Evolutionary conservation across 1,284 basidiomycete genomes (phyloP).

Genomic region (Caloboletus firmus): DNA sequence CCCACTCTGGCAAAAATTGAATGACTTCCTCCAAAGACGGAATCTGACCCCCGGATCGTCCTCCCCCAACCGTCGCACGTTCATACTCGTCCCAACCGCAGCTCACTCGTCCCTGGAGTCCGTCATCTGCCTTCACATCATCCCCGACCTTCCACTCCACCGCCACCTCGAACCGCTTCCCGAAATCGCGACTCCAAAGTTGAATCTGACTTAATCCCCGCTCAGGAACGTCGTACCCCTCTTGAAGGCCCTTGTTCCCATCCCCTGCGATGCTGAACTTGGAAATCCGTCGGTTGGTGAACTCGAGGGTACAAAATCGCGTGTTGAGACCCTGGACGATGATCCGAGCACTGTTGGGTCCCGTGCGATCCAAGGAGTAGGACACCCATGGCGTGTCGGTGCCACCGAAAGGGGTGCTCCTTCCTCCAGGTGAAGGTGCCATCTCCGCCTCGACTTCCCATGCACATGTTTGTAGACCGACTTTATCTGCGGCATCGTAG

Average conservation of each 20-base stretch:
- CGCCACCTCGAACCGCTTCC: conserved; percentile 55
- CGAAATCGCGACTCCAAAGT: conserved; percentile 74
- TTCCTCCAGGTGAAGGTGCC: conserved; percentile 36
- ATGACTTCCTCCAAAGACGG: conserved; percentile 71
- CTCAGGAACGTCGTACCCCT: conserved; percentile 43
- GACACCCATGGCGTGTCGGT: conserved; percentile 34
- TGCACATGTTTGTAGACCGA: conserved; percentile 36
- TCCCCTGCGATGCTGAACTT: conserved; percentile 42
- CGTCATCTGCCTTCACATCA: conserved; percentile 24
- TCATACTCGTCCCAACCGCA: conserved; percentile 74
- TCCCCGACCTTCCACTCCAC: conserved; percentile 40
- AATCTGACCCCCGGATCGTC: conserved; percentile 46
- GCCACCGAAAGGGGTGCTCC: neutral
- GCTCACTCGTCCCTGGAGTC: conserved; percentile 49
- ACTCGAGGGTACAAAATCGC: conserved; percentile 61
- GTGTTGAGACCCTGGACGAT: conserved; percentile 57
- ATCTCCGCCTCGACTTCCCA: conserved; percentile 39
- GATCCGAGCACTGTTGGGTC: conserved; percentile 44
- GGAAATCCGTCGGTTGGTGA: conserved; percentile 50
- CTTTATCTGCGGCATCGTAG: conserved; percentile 16
- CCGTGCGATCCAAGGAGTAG: conserved; percentile 37
- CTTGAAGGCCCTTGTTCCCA: conserved; percentile 40
- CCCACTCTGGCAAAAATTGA: conserved; percentile 69
- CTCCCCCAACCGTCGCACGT: conserved; percentile 51
- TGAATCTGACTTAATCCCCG: conserved; percentile 47